Evolutionary conservation across 208 protist genomes (phyloP).

Genomic region (Crithidia sp.): DNA sequence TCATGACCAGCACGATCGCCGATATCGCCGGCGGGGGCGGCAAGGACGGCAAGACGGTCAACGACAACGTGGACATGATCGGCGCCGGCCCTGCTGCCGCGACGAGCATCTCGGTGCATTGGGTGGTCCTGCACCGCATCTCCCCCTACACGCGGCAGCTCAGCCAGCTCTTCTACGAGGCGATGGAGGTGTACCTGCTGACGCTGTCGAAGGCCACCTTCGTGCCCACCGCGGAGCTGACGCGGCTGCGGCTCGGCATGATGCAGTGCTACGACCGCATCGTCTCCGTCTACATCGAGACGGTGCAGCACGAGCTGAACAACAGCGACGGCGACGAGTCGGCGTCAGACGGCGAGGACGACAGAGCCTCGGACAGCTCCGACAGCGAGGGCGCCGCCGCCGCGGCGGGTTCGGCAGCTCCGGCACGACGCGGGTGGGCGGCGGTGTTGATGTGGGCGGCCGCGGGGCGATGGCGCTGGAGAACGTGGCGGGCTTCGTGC

Average conservation of each 20-base stretch:
- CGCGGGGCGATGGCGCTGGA: conserved; percentile 8
- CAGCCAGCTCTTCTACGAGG: conserved; percentile 71
- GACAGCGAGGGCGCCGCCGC: not conserved
- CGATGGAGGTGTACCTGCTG: conserved; percentile 81
- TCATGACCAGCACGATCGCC: conserved; percentile 74
- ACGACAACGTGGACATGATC: conserved; percentile 17
- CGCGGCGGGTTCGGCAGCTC: too few species aligned
- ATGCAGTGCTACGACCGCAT: conserved; percentile 65
- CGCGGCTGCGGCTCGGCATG: conserved; percentile 73
- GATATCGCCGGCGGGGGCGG: conserved; percentile 7
- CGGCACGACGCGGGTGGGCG: not conserved
- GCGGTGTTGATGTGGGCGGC: not conserved
- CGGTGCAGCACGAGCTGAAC: conserved; percentile 69
- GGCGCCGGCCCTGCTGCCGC: conserved; percentile 24
- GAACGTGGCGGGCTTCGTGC: conserved; percentile 12
- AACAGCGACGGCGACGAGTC: conserved; percentile 11
- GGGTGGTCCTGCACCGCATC: conserved; percentile 85
- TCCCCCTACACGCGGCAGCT: conserved; percentile 65
- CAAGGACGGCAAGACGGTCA: conserved; percentile 3
- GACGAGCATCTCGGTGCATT: conserved; percentile 75
- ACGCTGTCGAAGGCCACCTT: conserved; percentile 63
- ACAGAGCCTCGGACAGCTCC: not conserved
- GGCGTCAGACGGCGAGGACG: conserved; percentile 9
- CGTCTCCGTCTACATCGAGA: conserved; percentile 70
- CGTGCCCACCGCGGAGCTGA: conserved; percentile 77